Conservation (phyloP, 192 early-diverging fungal species). For the Coemansia sp. region DNA sequence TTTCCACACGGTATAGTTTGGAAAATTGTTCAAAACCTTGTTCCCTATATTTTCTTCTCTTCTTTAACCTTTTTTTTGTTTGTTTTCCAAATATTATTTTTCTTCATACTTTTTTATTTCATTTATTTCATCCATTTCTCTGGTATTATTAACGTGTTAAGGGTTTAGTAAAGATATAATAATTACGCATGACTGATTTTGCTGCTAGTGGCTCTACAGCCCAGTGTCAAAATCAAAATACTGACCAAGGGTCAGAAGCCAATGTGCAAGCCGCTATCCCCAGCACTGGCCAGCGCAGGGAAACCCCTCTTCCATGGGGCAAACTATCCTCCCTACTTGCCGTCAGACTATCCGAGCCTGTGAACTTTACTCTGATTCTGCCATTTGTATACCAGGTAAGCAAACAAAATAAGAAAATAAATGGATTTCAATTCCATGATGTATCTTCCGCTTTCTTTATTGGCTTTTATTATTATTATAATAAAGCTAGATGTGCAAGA, state of each 20-base stretch:
- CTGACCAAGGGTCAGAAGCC: background rate
- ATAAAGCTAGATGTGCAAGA: too few species aligned
- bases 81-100: too few species aligned
- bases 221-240: background rate
- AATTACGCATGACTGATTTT: background rate
- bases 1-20: too few species aligned
- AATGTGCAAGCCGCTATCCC: background rate
- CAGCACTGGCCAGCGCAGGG: constrained; percentile 9
- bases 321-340: constrained; percentile 32
- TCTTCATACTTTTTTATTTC: too few species aligned
- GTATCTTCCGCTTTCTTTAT: background rate
- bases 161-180: too few species aligned
- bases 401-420: background rate
- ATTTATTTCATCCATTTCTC: too few species aligned
- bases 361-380: constrained; percentile 74
- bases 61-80: background rate
- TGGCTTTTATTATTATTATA: background rate
- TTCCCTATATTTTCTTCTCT: too few species aligned
- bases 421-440: too few species aligned
- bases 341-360: constrained; percentile 63
- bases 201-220: background rate
- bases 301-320: constrained; percentile 51
- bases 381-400: constrained; percentile 80
- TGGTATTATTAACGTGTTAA: too few species aligned
- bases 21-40: too few species aligned